Evolutionary conservation across 495 filamentous ascomycete genomes (phyloP).

Genomic region (Neurospora terricola): DNA sequence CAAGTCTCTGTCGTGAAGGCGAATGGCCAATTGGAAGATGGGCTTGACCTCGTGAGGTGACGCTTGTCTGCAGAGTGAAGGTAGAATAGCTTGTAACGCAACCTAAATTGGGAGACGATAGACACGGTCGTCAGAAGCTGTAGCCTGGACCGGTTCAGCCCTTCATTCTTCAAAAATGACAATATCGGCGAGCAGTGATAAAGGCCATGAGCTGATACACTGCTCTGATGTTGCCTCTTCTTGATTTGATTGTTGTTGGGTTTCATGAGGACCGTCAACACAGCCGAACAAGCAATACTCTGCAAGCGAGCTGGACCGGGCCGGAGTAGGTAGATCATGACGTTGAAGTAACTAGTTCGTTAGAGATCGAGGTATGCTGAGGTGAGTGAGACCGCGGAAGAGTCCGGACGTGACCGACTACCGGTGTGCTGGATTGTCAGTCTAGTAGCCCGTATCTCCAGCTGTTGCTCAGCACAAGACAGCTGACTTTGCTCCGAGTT

Average conservation of each 20-base stretch:
- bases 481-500: background rate
- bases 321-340: background rate
- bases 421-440: background rate
- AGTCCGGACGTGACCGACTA: background rate
- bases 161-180: background rate
- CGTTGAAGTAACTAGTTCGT: background rate
- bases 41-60: background rate
- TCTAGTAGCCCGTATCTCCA: background rate
- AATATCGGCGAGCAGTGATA: background rate
- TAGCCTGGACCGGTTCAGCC: background rate
- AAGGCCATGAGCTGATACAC: background rate
- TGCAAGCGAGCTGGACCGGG: background rate
- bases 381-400: background rate
- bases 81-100: background rate
- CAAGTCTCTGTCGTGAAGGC: background rate
- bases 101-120: background rate
- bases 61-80: background rate
- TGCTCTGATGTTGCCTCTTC: background rate
- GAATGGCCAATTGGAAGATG: background rate
- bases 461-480: background rate
- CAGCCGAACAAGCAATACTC: background rate
- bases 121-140: background rate
- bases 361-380: background rate
- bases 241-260: background rate
- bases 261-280: background rate